phyloP scores from a whole-genome alignment of 2,329 filamentous ascomycete species.

The Alternaria arborescens region DNA sequence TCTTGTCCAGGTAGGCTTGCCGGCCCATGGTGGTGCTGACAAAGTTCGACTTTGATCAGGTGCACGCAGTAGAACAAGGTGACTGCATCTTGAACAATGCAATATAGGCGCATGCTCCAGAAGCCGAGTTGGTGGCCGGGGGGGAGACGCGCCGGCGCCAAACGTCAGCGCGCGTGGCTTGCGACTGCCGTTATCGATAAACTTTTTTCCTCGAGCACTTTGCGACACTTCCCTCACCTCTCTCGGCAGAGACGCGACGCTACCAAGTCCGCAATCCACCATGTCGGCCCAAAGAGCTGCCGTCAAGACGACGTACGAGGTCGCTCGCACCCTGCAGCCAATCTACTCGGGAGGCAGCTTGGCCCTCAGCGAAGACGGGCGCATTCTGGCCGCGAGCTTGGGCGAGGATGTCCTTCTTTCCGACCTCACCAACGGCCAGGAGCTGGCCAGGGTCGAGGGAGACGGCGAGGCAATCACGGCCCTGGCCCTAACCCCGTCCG shows the following conservation, averaged over 20 bases:
- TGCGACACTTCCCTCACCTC: slow-evolving; percentile 17
- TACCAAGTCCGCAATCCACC: slow-evolving; percentile 4
- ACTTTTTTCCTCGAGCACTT: slow-evolving; percentile 39
- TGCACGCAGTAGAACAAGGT: background rate
- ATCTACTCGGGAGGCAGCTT: slow-evolving; percentile 94
- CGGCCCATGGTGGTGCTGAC: slow-evolving; percentile 39
- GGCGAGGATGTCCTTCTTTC: slow-evolving; percentile 91
- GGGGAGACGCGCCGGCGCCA: slow-evolving; percentile 20
- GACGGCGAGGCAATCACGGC: slow-evolving; percentile 78
- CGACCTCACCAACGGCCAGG: slow-evolving; percentile 80
- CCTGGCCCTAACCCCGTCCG: slow-evolving; percentile 81
- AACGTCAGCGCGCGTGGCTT: slow-evolving; percentile 25
- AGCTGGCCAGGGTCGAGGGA: slow-evolving; percentile 86
- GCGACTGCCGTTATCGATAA: slow-evolving; percentile 46
- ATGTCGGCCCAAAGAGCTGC: slow-evolving; percentile 61
- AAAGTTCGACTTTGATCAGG: background rate
- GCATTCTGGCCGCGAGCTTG: slow-evolving; percentile 85
- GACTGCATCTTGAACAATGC: background rate
- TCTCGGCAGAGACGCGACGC: background rate
- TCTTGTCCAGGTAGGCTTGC: slow-evolving; percentile 49
- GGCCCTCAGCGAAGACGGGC: slow-evolving; percentile 80
- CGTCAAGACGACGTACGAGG: slow-evolving; percentile 88
- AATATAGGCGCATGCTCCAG: too few relatives aligned
- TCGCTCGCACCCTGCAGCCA: slow-evolving; percentile 82
- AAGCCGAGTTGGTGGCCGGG: background rate